A percentile compares a stretch with the other conserved stretches of the same genome.
Evolutionary conservation across 495 filamentous ascomycete genomes (phyloP).

Genomic region (Aspergillus sclerotioniger): DNA sequence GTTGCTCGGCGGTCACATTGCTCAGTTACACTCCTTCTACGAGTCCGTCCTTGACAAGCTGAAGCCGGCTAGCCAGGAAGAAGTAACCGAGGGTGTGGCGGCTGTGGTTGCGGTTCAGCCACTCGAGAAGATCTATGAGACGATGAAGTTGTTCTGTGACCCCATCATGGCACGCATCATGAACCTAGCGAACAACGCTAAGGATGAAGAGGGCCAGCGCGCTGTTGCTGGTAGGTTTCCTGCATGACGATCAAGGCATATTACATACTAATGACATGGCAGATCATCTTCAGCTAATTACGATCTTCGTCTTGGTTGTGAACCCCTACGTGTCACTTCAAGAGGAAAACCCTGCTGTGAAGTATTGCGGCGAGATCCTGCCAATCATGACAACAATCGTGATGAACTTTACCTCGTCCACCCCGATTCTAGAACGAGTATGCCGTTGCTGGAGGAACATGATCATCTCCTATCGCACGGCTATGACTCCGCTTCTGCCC

Average conservation of each 20-base stretch:
- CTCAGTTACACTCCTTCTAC: conserved; percentile 87
- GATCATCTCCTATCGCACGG: conserved; percentile 91
- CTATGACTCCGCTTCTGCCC: conserved; percentile 80
- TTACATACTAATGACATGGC: conserved; percentile 24
- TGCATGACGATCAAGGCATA: background rate
- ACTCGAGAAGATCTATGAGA: conserved; percentile 69
- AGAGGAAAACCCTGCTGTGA: conserved; percentile 84
- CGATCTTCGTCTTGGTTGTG: conserved; percentile 80
- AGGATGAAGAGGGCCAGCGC: conserved; percentile 73
- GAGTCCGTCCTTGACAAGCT: conserved; percentile 81
- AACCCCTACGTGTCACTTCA: conserved; percentile 70
- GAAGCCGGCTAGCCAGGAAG: conserved; percentile 82
- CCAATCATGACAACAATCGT: conserved; percentile 79
- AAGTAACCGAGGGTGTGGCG: conserved; percentile 92
- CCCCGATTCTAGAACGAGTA: conserved; percentile 88
- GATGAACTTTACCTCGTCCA: conserved; percentile 76
- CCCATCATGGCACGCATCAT: conserved; percentile 85
- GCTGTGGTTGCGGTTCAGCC: conserved; percentile 87
- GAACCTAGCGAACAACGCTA: conserved; percentile 79
- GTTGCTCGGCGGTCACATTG: conserved; percentile 73
- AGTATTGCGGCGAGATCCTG: conserved; percentile 92
- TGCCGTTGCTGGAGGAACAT: conserved; percentile 94
- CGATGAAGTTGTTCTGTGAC: conserved; percentile 90
- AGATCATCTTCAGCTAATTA: conserved; percentile 90
- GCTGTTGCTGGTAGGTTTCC: conserved; percentile 70